Percentiles rank a stretch among this genome's conserved stretches.
Conservation (phyloP, 345 rosid genomes). For the Eucalyptus cloeziana region DNA sequence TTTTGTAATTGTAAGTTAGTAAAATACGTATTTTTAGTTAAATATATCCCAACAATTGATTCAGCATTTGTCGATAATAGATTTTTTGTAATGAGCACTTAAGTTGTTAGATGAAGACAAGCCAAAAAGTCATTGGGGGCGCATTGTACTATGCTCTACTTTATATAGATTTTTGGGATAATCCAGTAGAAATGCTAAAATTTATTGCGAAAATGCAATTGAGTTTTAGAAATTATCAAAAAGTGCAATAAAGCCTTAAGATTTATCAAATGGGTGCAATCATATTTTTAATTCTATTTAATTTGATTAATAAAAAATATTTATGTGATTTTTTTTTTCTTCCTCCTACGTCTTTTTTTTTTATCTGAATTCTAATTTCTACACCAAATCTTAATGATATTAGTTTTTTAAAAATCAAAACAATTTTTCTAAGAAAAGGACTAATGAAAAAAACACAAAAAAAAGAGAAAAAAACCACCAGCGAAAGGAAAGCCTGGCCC, state of each 20-base stretch:
- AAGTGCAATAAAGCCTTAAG: too few species aligned
- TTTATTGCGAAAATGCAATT: rapidly evolving
- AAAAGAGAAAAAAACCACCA: not conserved
- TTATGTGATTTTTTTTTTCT: too few species aligned
- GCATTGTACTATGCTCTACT: not conserved
- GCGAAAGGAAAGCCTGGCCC: not conserved
- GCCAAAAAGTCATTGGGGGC: not conserved
- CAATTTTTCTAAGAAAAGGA: not conserved
- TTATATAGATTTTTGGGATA: not conserved
- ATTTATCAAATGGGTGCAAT: not conserved
- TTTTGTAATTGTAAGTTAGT: not conserved
- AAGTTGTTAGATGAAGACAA: not conserved
- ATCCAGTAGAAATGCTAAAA: too few species aligned
- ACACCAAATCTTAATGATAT: too few species aligned
- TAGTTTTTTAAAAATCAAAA: not conserved
- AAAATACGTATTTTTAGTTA: not conserved
- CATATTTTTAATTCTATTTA: not conserved
- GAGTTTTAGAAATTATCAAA: too few species aligned
- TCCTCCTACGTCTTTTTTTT: not conserved
- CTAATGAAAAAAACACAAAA: too few species aligned
- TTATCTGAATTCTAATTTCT: too few species aligned
- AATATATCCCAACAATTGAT: not conserved
- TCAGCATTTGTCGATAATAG: not conserved
- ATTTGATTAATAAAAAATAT: too few species aligned
- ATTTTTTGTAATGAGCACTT: not conserved